Evolutionary conservation across 2,329 filamentous ascomycete genomes (phyloP), one percentile per base, ranked within the genome.

Genomic region (Colletotrichum caudatum): DNA sequence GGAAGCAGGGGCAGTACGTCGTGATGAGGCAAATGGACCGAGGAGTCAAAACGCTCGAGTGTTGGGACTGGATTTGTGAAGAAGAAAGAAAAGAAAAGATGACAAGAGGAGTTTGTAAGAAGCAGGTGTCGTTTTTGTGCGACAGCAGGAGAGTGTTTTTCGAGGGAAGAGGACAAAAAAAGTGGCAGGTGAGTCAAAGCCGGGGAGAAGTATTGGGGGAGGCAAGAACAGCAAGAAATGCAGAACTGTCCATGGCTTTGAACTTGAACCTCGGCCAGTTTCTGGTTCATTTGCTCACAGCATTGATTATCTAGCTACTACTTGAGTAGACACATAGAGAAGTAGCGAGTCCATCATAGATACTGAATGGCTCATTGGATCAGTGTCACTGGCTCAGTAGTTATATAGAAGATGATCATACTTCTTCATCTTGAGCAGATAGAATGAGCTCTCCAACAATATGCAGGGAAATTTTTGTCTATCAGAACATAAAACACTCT

Each of bases 391-490:
- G 12, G 29, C 23, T 26, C 14, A 26, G 23, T 16, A 2, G 16
- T 53, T 26, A 20, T 53, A 53, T 53, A 6, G 5, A 29, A 9
- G 7, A 29, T 18, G 16, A 4, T 5, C 26, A 53, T 8, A 20
- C 7, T 29, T 7, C 7, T 53, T 53, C 14, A 6, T 29, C 6
- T 29, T 18, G 26, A 14, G 23, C 11, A 9, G 26, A 26, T 5
- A 18, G 2, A 6, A 53, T 53, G 7, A 2, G 7, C 23, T 3
- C 20, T 51, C 5, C 14, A 18, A 5, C 16, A 33, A 6, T 33
- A 5, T 3, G 1, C 50, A 33, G 26, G 33, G 6, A 3, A 5
- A 5, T 1, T 9, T 4, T 14, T 16, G 2, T 9, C 3, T 3
- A 1, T 16, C 6, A 9, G 3, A 8, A 5, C 5, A 29, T 2